phyloP scores from a whole-genome alignment of 495 filamentous ascomycete genomes.

The Xylaria flabelliformis region DNA sequence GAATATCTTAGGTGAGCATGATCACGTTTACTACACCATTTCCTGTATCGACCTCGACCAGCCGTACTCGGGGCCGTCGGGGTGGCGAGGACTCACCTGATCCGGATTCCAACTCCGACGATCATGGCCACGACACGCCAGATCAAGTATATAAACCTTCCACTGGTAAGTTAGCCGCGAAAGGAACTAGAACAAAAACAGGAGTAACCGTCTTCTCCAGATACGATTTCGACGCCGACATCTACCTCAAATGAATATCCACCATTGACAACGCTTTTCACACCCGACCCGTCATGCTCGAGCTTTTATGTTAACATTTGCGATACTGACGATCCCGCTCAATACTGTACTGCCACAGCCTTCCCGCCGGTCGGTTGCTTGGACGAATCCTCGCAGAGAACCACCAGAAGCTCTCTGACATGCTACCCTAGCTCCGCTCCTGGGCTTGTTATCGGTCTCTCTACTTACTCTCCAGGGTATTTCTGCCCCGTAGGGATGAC shows the following conservation, averaged over 20 bases:
- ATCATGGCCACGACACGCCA: too few relatives aligned
- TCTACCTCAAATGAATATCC: neutral
- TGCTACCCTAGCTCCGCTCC: neutral
- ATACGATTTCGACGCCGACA: neutral
- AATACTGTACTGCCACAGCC: neutral
- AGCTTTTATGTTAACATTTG: neutral
- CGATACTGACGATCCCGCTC: neutral
- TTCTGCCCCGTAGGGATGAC: neutral
- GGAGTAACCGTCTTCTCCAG: neutral
- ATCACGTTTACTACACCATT: too few relatives aligned
- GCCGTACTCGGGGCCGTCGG: too few relatives aligned
- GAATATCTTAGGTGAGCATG: too few relatives aligned
- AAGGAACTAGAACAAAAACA: too few relatives aligned
- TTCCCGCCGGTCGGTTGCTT: neutral
- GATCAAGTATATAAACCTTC: too few relatives aligned
- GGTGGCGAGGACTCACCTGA: too few relatives aligned
- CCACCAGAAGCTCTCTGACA: neutral
- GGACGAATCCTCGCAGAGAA: too few relatives aligned
- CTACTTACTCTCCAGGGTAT: slow-evolving; percentile 3
- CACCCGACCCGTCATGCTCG: neutral
- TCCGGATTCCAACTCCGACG: too few relatives aligned
- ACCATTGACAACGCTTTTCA: neutral
- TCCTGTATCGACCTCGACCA: too few relatives aligned
- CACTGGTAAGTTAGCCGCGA: too few relatives aligned
- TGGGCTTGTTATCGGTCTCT: neutral